A percentile compares a stretch with the other conserved stretches of the same genome.
These are phyloP conservation scores for Trichoderma polysporum DNA, from an alignment of 2,329 filamentous ascomycete species.

Conservation along the genomic window DNA sequence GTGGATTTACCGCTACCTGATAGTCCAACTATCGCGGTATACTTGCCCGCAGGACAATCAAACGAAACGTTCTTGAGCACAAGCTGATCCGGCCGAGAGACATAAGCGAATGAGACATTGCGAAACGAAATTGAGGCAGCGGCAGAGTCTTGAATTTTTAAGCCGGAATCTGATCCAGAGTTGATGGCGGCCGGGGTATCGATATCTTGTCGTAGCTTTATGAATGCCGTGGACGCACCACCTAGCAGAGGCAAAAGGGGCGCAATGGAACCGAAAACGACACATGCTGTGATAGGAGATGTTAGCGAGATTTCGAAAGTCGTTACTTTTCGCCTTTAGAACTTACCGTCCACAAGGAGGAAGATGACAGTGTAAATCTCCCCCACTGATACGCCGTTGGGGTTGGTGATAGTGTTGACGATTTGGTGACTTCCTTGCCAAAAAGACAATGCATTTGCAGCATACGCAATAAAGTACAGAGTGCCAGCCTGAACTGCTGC, in stretches of 20 bases:
- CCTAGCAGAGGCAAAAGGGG: conserved; percentile 63
- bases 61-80: conserved; percentile 47
- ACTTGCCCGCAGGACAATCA: conserved; percentile 48
- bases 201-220: conserved; percentile 59
- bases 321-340: not conserved
- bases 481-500: conserved; percentile 59
- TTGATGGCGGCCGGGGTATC: conserved; percentile 50
- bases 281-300: conserved; percentile 44
- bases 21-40: conserved; percentile 58
- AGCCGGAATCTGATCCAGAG: conserved; percentile 35
- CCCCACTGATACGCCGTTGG: conserved; percentile 41
- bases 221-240: conserved; percentile 56
- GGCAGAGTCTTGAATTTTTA: conserved; percentile 48
- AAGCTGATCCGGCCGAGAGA: conserved; percentile 42
- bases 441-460: conserved; percentile 65
- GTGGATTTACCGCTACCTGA: conserved; percentile 60
- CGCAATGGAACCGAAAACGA: conserved; percentile 62
- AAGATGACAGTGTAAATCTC: conserved; percentile 64
- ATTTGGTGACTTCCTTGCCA: conserved; percentile 63
- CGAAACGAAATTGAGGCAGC: conserved; percentile 37
- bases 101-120: conserved; percentile 46
- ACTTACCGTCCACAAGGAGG: conserved; percentile 58
- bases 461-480: conserved; percentile 67
- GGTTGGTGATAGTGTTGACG: conserved; percentile 39
- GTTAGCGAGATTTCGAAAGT: not conserved